Percentiles rank a stretch among this genome's conserved stretches.
These are phyloP conservation scores for Exophiala phaeomuriformis DNA, from an alignment of 2,329 filamentous ascomycete species.

Conservation along the genomic window DNA sequence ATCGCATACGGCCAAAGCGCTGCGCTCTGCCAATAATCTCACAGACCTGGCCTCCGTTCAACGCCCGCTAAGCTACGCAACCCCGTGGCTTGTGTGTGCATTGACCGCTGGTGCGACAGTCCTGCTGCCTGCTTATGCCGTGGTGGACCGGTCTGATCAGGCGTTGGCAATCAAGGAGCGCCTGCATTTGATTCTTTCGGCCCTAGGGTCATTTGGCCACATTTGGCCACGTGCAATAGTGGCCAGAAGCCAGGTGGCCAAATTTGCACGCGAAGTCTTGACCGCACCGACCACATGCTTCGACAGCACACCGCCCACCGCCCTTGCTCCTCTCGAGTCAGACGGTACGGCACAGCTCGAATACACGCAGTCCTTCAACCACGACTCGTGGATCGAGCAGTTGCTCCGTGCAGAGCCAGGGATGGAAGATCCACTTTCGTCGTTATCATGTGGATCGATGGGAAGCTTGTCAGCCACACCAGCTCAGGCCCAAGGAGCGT, in stretches of 20 bases:
- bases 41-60: constrained; percentile 60
- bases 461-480: background rate
- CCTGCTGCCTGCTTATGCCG: constrained; percentile 70
- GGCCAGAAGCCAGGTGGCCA: constrained; percentile 29
- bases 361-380: constrained; percentile 20
- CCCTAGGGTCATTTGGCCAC: constrained; percentile 29
- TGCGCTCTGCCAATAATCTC: constrained; percentile 70
- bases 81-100: constrained; percentile 76
- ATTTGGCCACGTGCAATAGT: constrained; percentile 30
- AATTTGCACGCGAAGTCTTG: constrained; percentile 24
- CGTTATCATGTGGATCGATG: background rate
- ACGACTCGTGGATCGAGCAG: constrained; percentile 21
- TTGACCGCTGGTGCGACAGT: constrained; percentile 72
- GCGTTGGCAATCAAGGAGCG: constrained; percentile 28
- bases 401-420: constrained; percentile 13
- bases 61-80: constrained; percentile 60
- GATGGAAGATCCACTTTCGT: constrained; percentile 2
- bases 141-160: constrained; percentile 37
- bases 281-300: constrained; percentile 14
- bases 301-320: constrained; percentile 10
- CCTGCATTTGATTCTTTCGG: constrained; percentile 30
- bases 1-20: constrained; percentile 55
- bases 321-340: constrained; percentile 4
- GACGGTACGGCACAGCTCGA: constrained; percentile 13
- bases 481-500: background rate